Conservation (phyloP, 331 rosid genomes). For the Quercus phellos region DNA sequence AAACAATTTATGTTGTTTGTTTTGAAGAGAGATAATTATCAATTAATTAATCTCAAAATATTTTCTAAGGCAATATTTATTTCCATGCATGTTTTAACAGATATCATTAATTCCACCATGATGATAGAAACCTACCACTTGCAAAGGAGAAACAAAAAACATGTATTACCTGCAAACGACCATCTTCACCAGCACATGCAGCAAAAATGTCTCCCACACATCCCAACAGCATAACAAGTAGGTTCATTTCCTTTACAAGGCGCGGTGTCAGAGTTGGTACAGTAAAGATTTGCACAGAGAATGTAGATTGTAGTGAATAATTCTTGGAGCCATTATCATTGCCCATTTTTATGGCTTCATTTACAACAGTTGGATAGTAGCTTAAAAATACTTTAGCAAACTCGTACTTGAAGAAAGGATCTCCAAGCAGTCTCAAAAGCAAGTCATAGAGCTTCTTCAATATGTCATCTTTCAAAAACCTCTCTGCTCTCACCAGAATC, state of each 20-base stretch:
- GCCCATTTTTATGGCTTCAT: conserved; percentile 49
- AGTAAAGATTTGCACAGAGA: conserved; percentile 94
- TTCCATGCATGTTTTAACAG: conserved; percentile 3
- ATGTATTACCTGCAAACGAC: conserved; percentile 65
- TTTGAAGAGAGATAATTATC: background rate
- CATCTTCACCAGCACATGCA: conserved; percentile 71
- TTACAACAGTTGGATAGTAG: conserved; percentile 77
- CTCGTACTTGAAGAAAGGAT: conserved; percentile 84
- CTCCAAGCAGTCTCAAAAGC: conserved; percentile 81
- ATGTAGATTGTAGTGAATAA: conserved; percentile 57
- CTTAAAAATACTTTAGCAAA: conserved; percentile 79
- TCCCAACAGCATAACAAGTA: conserved; percentile 67
- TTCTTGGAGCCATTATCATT: conserved; percentile 37
- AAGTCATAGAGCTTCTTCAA: conserved; percentile 76
- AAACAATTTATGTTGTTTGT: background rate
- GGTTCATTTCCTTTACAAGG: conserved; percentile 86
- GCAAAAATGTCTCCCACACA: conserved; percentile 66
- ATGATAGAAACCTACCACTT: background rate
- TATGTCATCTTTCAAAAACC: conserved; percentile 47
- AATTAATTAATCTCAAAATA: conserved; percentile 3
- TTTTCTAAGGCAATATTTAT: background rate
- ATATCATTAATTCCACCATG: background rate
- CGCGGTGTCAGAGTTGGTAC: conserved; percentile 91
- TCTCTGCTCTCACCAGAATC: conserved; percentile 70
- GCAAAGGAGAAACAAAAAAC: background rate